A percentile compares a stretch with the other conserved stretches of the same genome.
Evolutionary conservation across 805 yeast genomes (phyloP).

Genomic region (Saccharomycopsis sp.): DNA sequence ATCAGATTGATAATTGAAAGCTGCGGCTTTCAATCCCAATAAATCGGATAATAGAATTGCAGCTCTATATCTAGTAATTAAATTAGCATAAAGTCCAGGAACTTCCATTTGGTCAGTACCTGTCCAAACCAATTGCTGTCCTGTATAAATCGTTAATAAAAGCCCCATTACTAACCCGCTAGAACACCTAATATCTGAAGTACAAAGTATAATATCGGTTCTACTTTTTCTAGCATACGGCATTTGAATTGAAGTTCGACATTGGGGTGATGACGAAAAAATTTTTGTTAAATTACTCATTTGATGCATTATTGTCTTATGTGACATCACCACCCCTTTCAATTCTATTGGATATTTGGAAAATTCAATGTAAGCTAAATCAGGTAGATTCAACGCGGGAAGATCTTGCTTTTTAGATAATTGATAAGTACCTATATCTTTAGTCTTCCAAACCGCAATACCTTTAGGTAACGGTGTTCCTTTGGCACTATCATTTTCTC

Average conservation of each 20-base stretch:
- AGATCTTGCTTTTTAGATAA: constrained; percentile 48
- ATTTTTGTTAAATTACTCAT: constrained; percentile 70
- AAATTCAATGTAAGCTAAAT: constrained; percentile 89
- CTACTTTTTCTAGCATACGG: constrained; percentile 41
- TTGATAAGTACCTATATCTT: constrained; percentile 73
- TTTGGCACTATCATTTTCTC: constrained; percentile 37
- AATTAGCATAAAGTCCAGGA: constrained; percentile 82
- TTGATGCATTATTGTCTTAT: constrained; percentile 80
- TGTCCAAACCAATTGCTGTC: constrained; percentile 74
- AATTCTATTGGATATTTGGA: constrained; percentile 81
- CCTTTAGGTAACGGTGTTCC: constrained; percentile 67
- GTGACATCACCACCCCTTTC: constrained; percentile 90
- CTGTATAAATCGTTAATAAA: constrained; percentile 74
- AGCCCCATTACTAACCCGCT: constrained; percentile 83
- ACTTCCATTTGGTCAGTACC: constrained; percentile 66
- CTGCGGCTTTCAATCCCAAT: constrained; percentile 80
- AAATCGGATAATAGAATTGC: constrained; percentile 79
- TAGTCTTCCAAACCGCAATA: constrained; percentile 71
- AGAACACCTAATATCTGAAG: constrained; percentile 50
- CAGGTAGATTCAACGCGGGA: constrained; percentile 68
- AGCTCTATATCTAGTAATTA: constrained; percentile 63
- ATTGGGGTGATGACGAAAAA: constrained; percentile 51
- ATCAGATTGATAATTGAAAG: constrained; percentile 84
- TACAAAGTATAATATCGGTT: constrained; percentile 56
- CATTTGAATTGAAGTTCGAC: constrained; percentile 24